A percentile compares a stretch with the other conserved stretches of the same genome.
These are phyloP conservation scores for Phytophthora colocasiae DNA, from an alignment of 352 stramenopile genomes.

Conservation along the genomic window DNA sequence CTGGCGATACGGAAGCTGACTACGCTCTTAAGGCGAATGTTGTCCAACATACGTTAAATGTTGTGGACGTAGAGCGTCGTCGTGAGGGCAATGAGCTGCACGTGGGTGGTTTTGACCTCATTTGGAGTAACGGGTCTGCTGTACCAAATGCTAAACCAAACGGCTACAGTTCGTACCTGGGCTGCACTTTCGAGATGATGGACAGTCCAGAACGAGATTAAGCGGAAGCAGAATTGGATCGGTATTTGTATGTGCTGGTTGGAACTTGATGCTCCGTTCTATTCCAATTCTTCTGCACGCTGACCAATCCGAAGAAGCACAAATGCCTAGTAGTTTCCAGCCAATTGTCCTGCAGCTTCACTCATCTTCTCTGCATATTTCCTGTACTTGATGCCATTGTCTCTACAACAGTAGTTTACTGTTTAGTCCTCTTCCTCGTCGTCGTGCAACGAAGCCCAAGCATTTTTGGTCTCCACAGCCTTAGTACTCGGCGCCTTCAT, in stretches of 20 bases:
- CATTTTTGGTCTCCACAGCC: conserved; percentile 77
- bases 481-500: conserved; percentile 74
- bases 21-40: conserved; percentile 88
- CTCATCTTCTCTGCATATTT: background rate
- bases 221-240: conserved; percentile 8
- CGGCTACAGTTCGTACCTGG: conserved; percentile 70
- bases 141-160: conserved; percentile 46
- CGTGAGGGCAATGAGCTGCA: conserved; percentile 54
- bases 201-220: conserved; percentile 26
- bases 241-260: conserved; percentile 24
- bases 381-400: background rate
- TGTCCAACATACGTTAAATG: conserved; percentile 88
- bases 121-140: conserved; percentile 52
- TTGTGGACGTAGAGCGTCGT: conserved; percentile 83
- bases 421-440: conserved; percentile 67
- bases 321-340: conserved; percentile 1
- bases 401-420: background rate
- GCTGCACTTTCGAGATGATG: conserved; percentile 55
- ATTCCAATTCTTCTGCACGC: conserved; percentile 17
- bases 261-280: conserved; percentile 19
- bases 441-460: conserved; percentile 71
- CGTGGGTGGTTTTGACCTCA: conserved; percentile 76
- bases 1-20: conserved; percentile 76
- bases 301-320: conserved; percentile 1
- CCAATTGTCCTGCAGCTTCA: background rate